Conservation (phyloP, 441 rosid genomes). For the Gossypium trilobum region DNA sequence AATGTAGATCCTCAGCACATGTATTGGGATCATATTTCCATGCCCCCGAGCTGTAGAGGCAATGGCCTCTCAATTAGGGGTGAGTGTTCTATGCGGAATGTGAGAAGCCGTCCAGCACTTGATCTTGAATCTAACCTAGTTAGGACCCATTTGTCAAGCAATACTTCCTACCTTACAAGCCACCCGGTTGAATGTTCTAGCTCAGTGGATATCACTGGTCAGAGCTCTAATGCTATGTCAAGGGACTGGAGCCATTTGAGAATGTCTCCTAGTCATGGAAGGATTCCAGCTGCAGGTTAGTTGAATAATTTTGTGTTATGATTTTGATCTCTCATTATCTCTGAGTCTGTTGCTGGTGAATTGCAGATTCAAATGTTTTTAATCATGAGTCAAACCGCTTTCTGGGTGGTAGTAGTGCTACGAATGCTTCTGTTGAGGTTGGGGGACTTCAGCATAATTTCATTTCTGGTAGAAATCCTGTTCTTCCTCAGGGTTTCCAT, state of each 20-base stretch:
- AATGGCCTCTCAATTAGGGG: conserved; percentile 44
- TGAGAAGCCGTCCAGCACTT: conserved; percentile 61
- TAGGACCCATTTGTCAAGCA: conserved; percentile 41
- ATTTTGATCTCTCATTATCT: not conserved
- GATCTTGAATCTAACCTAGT: conserved; percentile 46
- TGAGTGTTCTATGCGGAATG: conserved; percentile 68
- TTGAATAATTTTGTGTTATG: not conserved
- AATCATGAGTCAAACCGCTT: conserved; percentile 39
- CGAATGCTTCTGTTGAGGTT: conserved; percentile 32
- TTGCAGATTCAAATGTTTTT: conserved; percentile 51
- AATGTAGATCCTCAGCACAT: conserved; percentile 37
- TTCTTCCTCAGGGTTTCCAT: conserved; percentile 37
- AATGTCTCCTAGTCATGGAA: conserved; percentile 42
- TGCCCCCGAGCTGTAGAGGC: conserved; percentile 38
- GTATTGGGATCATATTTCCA: conserved; percentile 40
- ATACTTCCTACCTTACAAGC: conserved; percentile 35
- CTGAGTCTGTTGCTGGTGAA: conserved; percentile 13
- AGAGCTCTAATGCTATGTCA: conserved; percentile 30
- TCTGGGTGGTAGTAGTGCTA: conserved; percentile 31
- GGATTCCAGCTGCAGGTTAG: conserved; percentile 39
- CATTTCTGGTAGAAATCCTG: conserved; percentile 38
- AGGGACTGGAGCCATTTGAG: conserved; percentile 55
- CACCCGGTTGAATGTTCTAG: conserved; percentile 40
- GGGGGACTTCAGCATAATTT: conserved; percentile 46
- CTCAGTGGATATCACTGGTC: conserved; percentile 39